phyloP scores from a whole-genome alignment of 192 early-diverging fungal species.

The Linnemannia schmuckeri region DNA sequence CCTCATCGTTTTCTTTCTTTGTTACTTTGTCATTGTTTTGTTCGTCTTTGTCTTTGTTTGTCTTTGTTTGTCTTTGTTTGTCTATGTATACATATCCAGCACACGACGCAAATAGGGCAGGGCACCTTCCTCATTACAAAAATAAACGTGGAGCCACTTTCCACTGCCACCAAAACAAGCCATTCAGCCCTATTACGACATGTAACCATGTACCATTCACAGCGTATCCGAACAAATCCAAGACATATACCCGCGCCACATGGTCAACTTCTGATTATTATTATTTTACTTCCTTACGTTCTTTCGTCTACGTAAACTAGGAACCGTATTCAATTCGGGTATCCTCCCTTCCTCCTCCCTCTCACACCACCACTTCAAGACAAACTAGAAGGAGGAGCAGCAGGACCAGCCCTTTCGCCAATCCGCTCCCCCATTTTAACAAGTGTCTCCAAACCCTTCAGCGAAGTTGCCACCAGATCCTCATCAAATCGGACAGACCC shows the following conservation, averaged over 20 bases:
- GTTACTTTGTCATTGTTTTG: too few relatives aligned
- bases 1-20: background rate
- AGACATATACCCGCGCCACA: background rate
- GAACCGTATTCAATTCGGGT: background rate
- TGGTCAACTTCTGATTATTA: background rate
- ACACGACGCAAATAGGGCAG: background rate
- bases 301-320: background rate
- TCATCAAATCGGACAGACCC: conserved; percentile 72
- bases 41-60: too few relatives aligned
- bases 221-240: background rate
- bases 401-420: conserved; percentile 16
- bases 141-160: background rate
- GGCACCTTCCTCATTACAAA: background rate
- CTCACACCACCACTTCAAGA: too few relatives aligned
- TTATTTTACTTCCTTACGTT: background rate
- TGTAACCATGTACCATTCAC: background rate
- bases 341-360: background rate
- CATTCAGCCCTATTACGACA: background rate
- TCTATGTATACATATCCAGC: too few relatives aligned
- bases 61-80: too few relatives aligned
- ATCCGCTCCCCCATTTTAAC: conserved; percentile 61
- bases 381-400: too few relatives aligned
- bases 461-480: conserved; percentile 70
- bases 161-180: too few relatives aligned
- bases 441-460: conserved; percentile 70